These are phyloP conservation scores for Elsinoe necatrix DNA, from an alignment of 2,329 filamentous ascomycete species.

Conservation along the genomic window DNA sequence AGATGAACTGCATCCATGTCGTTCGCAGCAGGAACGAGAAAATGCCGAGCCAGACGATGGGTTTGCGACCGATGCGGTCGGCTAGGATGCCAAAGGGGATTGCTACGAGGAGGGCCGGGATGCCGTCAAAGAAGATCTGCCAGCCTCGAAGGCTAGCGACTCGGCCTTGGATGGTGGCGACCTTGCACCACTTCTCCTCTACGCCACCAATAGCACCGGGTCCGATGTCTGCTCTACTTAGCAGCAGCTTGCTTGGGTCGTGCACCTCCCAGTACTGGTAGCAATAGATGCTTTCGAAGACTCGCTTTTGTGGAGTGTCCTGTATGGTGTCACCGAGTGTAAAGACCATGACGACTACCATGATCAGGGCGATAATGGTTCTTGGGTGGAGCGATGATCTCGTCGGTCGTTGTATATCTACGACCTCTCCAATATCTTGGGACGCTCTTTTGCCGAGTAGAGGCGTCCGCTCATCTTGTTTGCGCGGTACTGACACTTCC, in stretches of 20 bases:
- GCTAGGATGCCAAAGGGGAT: slow-evolving; percentile 31
- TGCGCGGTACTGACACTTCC: neutral
- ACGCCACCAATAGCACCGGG: slow-evolving; percentile 28
- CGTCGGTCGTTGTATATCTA: neutral
- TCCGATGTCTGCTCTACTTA: slow-evolving; percentile 23
- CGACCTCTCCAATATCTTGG: slow-evolving; percentile 1
- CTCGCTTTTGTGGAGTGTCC: slow-evolving; percentile 39
- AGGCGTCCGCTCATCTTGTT: slow-evolving; percentile 8
- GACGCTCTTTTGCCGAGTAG: neutral
- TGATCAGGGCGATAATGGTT: slow-evolving; percentile 22
- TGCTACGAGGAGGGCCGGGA: slow-evolving; percentile 33
- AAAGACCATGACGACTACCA: slow-evolving; percentile 37
- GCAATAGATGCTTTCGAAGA: slow-evolving; percentile 49
- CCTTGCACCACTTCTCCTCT: slow-evolving; percentile 43
- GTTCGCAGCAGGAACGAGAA: slow-evolving; percentile 22
- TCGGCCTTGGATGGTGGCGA: slow-evolving; percentile 41
- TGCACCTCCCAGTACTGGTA: slow-evolving; percentile 40
- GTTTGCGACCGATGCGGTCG: slow-evolving; percentile 30
- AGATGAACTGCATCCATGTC: slow-evolving; percentile 27
- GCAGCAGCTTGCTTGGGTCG: slow-evolving; percentile 25
- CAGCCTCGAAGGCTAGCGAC: slow-evolving; percentile 47
- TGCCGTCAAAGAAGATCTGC: slow-evolving; percentile 37
- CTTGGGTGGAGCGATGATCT: neutral
- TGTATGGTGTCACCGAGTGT: slow-evolving; percentile 35
- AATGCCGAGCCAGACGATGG: slow-evolving; percentile 25